Conservation (phyloP, 2,329 filamentous ascomycete genomes). For the Colletotrichum sp. region DNA sequence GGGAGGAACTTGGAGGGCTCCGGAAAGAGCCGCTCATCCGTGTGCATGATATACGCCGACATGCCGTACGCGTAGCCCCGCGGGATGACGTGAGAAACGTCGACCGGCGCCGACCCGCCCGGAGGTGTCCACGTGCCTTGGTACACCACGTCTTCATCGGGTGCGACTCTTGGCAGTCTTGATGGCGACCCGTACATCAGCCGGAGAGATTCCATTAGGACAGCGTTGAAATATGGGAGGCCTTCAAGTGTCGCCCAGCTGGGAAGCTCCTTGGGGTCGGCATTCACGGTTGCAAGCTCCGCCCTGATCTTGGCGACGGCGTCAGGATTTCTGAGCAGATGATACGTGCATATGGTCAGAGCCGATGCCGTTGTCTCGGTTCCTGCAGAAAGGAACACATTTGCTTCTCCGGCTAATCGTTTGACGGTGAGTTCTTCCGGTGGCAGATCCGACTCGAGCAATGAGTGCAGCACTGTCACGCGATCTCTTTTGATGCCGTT, state of each 20-base stretch:
- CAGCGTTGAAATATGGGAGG: slow-evolving; percentile 41
- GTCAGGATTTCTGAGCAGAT: not conserved
- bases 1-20: slow-evolving; percentile 11
- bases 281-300: not conserved
- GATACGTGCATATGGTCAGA: not conserved
- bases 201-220: slow-evolving; percentile 42
- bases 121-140: slow-evolving; percentile 23
- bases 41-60: slow-evolving; percentile 12
- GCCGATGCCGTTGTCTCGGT: slow-evolving; percentile 33
- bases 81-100: slow-evolving; percentile 32
- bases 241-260: slow-evolving; percentile 31
- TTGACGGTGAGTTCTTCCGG: slow-evolving; percentile 37
- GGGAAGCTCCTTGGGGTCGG: not conserved
- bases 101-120: not conserved
- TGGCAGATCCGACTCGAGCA: slow-evolving; percentile 35
- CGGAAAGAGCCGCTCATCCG: slow-evolving; percentile 16
- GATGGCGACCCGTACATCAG: slow-evolving; percentile 40
- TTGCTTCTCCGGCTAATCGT: slow-evolving; percentile 41
- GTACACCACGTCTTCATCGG: slow-evolving; percentile 32
- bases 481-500: not conserved
- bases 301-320: not conserved
- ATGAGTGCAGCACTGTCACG: slow-evolving; percentile 29
- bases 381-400: slow-evolving; percentile 40
- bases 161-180: slow-evolving; percentile 32
- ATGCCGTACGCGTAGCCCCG: slow-evolving; percentile 19